Base-by-base conservation (phyloP, 2,329 filamentous ascomycete genomes). In the Neopestalotiopsis rosae region DNA sequence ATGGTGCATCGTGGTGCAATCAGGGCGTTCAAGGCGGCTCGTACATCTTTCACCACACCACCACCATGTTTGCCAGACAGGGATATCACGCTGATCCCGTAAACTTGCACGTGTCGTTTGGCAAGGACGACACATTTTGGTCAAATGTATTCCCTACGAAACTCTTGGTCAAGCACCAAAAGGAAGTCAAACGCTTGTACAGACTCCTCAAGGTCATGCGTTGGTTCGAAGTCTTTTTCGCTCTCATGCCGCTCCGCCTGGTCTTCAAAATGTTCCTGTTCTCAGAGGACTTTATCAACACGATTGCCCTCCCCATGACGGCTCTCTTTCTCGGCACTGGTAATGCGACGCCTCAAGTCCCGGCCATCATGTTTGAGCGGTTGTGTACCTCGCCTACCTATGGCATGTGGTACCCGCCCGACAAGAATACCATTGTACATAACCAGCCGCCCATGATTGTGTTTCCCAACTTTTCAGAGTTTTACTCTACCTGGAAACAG, bases 1-100 rank as follows among this genome's bases (percentile, higher is more conserved):
- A 89, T 74, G 88, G 88, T n/a, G 87, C 88, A 3, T 85, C 84
- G 67, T 90, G 88, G 88, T 82, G 89, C 72, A 90, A 90, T 72
- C 88, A 90, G 71, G 88, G 88, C 65, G 88, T 88, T 0, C 87
- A 89, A 70, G 87, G 87, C 59, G 87, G 87, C 49, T 86, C 84
- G 49, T 86, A 86, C 76, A 88, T 88, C 71, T 89, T 88, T 75
- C 86, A 88, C 72, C 87, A 89, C 72, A 89, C 87, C 10, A 78
- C 87, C 79, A 87, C 86, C 63, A 88, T 88, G 86, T 88, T 88
- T 70, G 82, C 83, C n/a, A 80, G 85, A 17, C 85, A 88, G 73
- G 86, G 86, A 5, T 84, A 82, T 73, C 82, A 83, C 72, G 86
- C 86, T 9, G 85, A 88, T 73, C 86, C 86, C 0, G 86, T 89